Evolutionary conservation across 352 stramenopile species (phyloP).

Genomic region (Globisporangium barbulae): DNA sequence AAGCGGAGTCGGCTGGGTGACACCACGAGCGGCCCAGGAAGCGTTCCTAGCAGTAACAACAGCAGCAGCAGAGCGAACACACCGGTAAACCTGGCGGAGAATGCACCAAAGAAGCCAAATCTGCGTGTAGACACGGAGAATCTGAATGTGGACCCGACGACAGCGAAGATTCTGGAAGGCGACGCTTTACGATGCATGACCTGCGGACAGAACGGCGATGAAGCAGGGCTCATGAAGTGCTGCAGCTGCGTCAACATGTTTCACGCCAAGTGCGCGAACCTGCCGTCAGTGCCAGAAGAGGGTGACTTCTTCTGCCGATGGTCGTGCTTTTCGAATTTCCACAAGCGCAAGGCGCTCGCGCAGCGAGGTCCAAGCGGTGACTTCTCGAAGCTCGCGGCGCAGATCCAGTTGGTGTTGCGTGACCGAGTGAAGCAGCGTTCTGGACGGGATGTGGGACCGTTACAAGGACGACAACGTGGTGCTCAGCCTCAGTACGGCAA

Average conservation of each 20-base stretch:
- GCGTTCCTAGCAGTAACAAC: neutral
- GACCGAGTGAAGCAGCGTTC: neutral
- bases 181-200: constrained; percentile 14
- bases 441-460: neutral
- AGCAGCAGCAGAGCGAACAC: constrained; percentile 10
- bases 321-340: constrained; percentile 54
- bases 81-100: neutral
- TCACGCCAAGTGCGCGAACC: constrained; percentile 61
- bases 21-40: neutral
- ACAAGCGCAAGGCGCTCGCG: constrained; percentile 24
- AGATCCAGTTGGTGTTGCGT: constrained; percentile 42
- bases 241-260: constrained; percentile 48
- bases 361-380: constrained; percentile 19
- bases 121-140: constrained; percentile 5
- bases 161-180: neutral
- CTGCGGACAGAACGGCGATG: constrained; percentile 9
- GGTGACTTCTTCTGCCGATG: constrained; percentile 67
- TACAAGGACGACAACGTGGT: neutral
- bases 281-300: constrained; percentile 59
- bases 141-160: neutral
- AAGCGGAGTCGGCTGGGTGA: constrained; percentile 3
- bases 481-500: neutral
- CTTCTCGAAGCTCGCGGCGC: constrained; percentile 39
- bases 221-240: constrained; percentile 45
- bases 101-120: neutral